Evolutionary conservation across 371 early-diverging fungal genomes (phyloP).

Genomic region (Coemansia sp.): DNA sequence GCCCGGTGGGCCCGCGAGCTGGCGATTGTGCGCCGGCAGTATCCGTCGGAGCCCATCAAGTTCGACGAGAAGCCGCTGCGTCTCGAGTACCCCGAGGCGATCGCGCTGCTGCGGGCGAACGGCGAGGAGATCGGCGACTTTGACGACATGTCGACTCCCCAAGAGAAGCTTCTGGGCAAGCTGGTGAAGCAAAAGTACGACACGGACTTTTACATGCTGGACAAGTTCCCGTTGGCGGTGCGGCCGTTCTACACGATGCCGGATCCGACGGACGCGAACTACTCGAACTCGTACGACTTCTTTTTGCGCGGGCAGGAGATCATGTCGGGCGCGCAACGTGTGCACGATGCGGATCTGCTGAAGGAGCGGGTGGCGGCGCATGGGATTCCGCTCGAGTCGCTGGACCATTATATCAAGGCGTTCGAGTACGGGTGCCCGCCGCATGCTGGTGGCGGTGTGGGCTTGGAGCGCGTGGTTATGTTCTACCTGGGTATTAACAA

Average conservation of each 20-base stretch:
- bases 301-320: slow-evolving; percentile 99
- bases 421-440: slow-evolving; percentile 99
- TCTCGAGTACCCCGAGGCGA: slow-evolving; percentile 89
- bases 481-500: slow-evolving; percentile 95
- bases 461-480: slow-evolving; percentile 98
- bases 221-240: slow-evolving; percentile 97
- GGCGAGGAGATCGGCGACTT: slow-evolving; percentile 92
- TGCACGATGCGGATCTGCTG: slow-evolving; percentile 90
- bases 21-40: slow-evolving; percentile 87
- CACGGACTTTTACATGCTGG: slow-evolving; percentile 99
- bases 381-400: slow-evolving; percentile 80
- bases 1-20: slow-evolving; percentile 82
- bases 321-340: slow-evolving; percentile 99
- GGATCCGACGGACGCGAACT: slow-evolving; percentile 80
- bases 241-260: slow-evolving; percentile 99
- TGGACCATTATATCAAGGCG: slow-evolving; percentile 95
- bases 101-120: slow-evolving; percentile 88
- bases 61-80: slow-evolving; percentile 86
- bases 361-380: slow-evolving; percentile 80
- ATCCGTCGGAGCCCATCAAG: slow-evolving; percentile 90
- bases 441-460: slow-evolving; percentile 99
- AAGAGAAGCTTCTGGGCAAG: slow-evolving; percentile 92
- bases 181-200: slow-evolving; percentile 94
- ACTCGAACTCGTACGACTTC: slow-evolving; percentile 99
- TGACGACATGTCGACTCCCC: slow-evolving; percentile 92